Percentiles rank a stretch among this genome's conserved stretches.
These are phyloP conservation scores for Viola pubescens DNA, from an alignment of 441 rosid species.

Conservation along the genomic window DNA sequence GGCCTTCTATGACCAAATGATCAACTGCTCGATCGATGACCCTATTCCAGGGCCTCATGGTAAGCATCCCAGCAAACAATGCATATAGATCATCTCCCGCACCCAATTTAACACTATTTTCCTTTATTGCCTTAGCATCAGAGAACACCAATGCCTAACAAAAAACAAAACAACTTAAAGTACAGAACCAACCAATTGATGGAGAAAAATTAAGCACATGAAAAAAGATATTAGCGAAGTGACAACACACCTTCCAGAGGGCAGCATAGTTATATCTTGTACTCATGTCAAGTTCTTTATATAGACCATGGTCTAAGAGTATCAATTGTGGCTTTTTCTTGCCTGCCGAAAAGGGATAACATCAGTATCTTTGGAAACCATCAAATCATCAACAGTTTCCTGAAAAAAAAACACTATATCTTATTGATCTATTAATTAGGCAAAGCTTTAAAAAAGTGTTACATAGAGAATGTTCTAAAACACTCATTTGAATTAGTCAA, in stretches of 20 bases:
- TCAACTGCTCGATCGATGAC: slow-evolving; percentile 67
- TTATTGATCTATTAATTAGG: too few species aligned
- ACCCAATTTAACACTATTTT: slow-evolving; percentile 72
- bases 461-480: background rate
- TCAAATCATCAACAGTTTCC: background rate
- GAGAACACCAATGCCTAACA: slow-evolving; percentile 69
- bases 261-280: slow-evolving; percentile 83
- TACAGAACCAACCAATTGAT: background rate
- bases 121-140: slow-evolving; percentile 77
- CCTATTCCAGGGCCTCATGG: slow-evolving; percentile 95
- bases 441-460: background rate
- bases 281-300: slow-evolving; percentile 73
- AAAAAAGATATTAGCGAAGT: slow-evolving; percentile 7
- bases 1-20: slow-evolving; percentile 80
- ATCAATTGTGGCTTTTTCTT: slow-evolving; percentile 77
- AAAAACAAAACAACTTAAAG: slow-evolving; percentile 12
- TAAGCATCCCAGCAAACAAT: slow-evolving; percentile 78
- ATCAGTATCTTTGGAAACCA: slow-evolving; percentile 9
- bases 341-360: slow-evolving; percentile 28
- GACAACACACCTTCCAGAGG: slow-evolving; percentile 63
- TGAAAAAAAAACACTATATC: background rate
- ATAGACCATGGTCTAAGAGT: slow-evolving; percentile 86
- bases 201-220: slow-evolving; percentile 6
- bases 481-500: background rate
- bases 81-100: slow-evolving; percentile 88